Evolutionary conservation across 768 basidiomycete genomes (phyloP).

Genomic region (Infundibulicybe gibba): DNA sequence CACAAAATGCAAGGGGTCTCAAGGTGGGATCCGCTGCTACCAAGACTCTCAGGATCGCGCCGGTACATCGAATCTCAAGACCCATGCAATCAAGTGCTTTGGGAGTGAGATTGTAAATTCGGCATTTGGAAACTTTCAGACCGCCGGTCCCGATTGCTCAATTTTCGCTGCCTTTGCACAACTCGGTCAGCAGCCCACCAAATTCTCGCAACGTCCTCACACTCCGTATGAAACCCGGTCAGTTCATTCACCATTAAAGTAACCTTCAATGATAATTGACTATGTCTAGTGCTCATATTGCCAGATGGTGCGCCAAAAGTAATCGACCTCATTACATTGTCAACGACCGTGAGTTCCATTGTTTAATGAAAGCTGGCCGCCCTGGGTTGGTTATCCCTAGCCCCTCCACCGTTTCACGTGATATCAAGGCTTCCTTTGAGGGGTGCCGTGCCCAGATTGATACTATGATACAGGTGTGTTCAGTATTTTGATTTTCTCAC

Average conservation of each 20-base stretch:
- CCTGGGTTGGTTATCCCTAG: not conserved
- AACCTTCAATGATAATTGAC: not conserved
- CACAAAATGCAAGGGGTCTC: no score
- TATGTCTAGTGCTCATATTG: slow-evolving; percentile 5
- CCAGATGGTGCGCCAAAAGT: not conserved
- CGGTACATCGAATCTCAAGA: slow-evolving; percentile 16
- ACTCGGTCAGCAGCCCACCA: slow-evolving; percentile 18
- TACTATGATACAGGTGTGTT: slow-evolving; percentile 6
- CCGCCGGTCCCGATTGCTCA: slow-evolving; percentile 7
- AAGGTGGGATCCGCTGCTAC: slow-evolving; percentile 5
- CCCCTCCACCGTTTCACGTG: not conserved
- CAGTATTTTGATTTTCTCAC: not conserved
- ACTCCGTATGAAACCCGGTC: slow-evolving; percentile 15
- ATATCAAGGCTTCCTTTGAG: slow-evolving; percentile 6
- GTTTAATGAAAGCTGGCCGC: not conserved
- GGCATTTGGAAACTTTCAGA: slow-evolving; percentile 1
- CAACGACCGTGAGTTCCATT: not conserved
- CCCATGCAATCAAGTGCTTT: slow-evolving; percentile 23
- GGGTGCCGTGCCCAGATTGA: not conserved
- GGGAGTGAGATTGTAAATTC: slow-evolving; percentile 9
- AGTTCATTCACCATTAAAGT: not conserved
- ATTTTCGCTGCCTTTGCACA: slow-evolving; percentile 22
- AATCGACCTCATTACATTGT: not conserved
- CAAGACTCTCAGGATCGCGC: slow-evolving; percentile 7
- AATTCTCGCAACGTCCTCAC: slow-evolving; percentile 19